These are phyloP conservation scores for Hawksworthiomyces lignivorus DNA, from an alignment of 2,329 filamentous ascomycete species.

Conservation along the genomic window DNA sequence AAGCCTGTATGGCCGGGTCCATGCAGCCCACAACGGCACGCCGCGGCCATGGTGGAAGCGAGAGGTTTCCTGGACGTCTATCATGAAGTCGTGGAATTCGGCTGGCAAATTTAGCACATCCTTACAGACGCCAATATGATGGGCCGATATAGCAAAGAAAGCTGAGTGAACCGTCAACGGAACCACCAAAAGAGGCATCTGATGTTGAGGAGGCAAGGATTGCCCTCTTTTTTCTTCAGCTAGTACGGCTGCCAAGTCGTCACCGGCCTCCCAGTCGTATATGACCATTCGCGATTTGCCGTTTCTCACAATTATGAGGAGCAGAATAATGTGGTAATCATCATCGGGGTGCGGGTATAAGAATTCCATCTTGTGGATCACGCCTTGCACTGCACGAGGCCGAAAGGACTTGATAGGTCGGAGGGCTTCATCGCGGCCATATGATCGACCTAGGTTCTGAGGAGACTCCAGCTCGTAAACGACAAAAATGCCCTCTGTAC, in stretches of 20 bases:
- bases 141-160: constrained; percentile 60
- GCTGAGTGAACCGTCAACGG: constrained; percentile 63
- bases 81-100: constrained; percentile 36
- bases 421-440: constrained; percentile 35
- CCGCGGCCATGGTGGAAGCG: constrained; percentile 38
- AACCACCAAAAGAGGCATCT: constrained; percentile 62
- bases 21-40: constrained; percentile 68
- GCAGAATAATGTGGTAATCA: constrained; percentile 64
- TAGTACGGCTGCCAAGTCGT: constrained; percentile 38
- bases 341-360: constrained; percentile 63
- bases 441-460: constrained; percentile 42
- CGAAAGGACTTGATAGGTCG: constrained; percentile 47
- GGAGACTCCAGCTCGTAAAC: constrained; percentile 62
- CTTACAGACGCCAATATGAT: constrained; percentile 48
- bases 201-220: constrained; percentile 40
- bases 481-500: constrained; percentile 61
- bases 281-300: constrained; percentile 44
- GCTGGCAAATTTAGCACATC: constrained; percentile 45
- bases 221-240: constrained; percentile 41
- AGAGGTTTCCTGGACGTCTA: constrained; percentile 33
- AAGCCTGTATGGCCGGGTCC: constrained; percentile 69
- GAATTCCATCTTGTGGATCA: constrained; percentile 84
- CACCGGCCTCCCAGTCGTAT: constrained; percentile 54
- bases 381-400: constrained; percentile 50
- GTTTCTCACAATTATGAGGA: constrained; percentile 51